Evolutionary conservation across 139 green algal genomes (phyloP).

Genomic region (Tetraselmis chui): DNA sequence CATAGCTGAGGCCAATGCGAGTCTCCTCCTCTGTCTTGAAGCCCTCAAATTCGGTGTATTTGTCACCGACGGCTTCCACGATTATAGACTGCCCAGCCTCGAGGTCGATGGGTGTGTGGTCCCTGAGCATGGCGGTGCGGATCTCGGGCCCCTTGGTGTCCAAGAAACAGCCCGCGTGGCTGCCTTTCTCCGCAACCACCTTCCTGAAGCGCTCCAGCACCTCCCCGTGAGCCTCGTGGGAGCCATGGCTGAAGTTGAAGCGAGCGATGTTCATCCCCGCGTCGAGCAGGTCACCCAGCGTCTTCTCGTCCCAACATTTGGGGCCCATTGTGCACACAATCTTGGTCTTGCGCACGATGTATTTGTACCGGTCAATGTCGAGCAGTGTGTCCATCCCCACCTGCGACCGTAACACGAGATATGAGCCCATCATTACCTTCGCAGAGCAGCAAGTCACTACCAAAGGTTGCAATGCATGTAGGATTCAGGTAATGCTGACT

Average conservation of each 20-base stretch:
- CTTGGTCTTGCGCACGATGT: slow-evolving; percentile 30
- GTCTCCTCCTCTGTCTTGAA: slow-evolving; percentile 27
- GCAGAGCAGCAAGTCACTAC: background rate
- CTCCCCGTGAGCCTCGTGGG: slow-evolving; percentile 47
- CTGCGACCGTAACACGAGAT: slow-evolving; percentile 6
- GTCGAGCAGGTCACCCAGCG: slow-evolving; percentile 40
- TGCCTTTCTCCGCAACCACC: slow-evolving; percentile 11
- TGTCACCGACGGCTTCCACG: slow-evolving; percentile 40
- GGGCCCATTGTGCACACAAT: slow-evolving; percentile 57
- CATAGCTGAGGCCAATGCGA: slow-evolving; percentile 33
- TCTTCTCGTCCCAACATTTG: slow-evolving; percentile 27
- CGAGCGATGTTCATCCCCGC: slow-evolving; percentile 60
- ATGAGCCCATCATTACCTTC: background rate
- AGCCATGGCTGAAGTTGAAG: slow-evolving; percentile 67
- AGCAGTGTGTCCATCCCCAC: slow-evolving; percentile 2
- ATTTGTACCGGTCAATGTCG: slow-evolving; percentile 6
- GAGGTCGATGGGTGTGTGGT: slow-evolving; percentile 22
- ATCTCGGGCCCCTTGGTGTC: slow-evolving; percentile 61
- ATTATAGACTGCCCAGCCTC: slow-evolving; percentile 29
- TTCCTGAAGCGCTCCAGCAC: slow-evolving; percentile 53
- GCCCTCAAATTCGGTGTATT: slow-evolving; percentile 31
- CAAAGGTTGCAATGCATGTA: background rate
- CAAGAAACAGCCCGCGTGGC: slow-evolving; percentile 24
- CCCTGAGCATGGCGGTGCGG: slow-evolving; percentile 47
- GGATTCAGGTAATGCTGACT: background rate